These are phyloP conservation scores for Annulohypoxylon maeteangense DNA, from an alignment of 495 filamentous ascomycete species.

Conservation along the genomic window DNA sequence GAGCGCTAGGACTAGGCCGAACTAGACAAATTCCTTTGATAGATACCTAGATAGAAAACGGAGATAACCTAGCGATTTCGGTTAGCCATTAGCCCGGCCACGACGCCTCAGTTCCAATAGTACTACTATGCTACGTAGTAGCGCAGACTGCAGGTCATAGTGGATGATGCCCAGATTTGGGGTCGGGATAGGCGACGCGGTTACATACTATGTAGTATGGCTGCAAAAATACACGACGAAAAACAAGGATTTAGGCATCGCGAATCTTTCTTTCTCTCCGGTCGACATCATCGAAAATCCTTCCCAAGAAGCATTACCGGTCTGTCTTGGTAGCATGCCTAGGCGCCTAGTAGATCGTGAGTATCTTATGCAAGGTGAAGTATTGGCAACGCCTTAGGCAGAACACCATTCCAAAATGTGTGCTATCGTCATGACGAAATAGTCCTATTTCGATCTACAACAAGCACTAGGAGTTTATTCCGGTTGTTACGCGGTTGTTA, in stretches of 20 bases:
- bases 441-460: constrained; percentile 30
- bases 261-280: constrained; percentile 19
- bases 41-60: constrained; percentile 6
- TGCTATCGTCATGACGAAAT: constrained; percentile 21
- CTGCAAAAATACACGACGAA: neutral
- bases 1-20: constrained; percentile 35
- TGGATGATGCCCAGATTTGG: constrained; percentile 38
- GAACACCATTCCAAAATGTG: constrained; percentile 8
- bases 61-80: constrained; percentile 38
- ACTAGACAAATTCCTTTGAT: constrained; percentile 26
- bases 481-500: constrained; percentile 5
- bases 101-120: constrained; percentile 34
- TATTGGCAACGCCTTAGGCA: constrained; percentile 4
- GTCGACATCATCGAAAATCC: constrained; percentile 24
- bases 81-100: constrained; percentile 34
- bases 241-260: constrained; percentile 35
- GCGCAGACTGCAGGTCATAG: constrained; percentile 38
- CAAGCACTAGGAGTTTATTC: constrained; percentile 7
- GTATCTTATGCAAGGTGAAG: constrained; percentile 26
- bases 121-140: constrained; percentile 35
- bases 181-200: constrained; percentile 29
- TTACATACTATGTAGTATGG: constrained; percentile 16
- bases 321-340: neutral
- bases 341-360: no score
- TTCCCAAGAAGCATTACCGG: neutral